A percentile compares a stretch with the other conserved stretches of the same genome.
Evolutionary conservation across 2,329 filamentous ascomycete species (phyloP).

Genomic region (Phyllosticta citribraziliensis): DNA sequence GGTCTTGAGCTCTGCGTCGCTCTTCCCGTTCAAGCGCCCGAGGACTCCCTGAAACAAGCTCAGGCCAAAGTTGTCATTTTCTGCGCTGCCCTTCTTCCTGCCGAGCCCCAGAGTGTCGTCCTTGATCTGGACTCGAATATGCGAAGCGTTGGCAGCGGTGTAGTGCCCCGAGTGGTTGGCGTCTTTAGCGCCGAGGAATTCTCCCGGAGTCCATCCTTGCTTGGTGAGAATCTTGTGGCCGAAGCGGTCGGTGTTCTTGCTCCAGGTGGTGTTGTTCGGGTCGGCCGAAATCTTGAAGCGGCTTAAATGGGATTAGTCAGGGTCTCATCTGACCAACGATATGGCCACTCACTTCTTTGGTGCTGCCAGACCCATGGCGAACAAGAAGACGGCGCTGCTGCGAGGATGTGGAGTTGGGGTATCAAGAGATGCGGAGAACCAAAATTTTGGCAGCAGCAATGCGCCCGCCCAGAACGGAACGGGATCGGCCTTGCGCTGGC

Average conservation of each 20-base stretch:
- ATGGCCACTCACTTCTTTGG: conserved; percentile 50
- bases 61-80: conserved; percentile 66
- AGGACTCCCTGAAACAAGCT: conserved; percentile 79
- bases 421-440: conserved; percentile 1
- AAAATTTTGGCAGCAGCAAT: conserved; percentile 19
- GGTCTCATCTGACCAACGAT: conserved; percentile 14
- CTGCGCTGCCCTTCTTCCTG: conserved; percentile 62
- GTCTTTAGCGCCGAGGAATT: conserved; percentile 68
- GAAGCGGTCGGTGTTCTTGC: conserved; percentile 68
- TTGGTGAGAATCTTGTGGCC: conserved; percentile 81
- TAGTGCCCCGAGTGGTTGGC: conserved; percentile 66
- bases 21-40: conserved; percentile 81
- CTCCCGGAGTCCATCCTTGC: conserved; percentile 85
- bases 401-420: not conserved
- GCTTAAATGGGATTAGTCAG: conserved; percentile 27
- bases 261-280: conserved; percentile 94
- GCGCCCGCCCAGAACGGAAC: not conserved
- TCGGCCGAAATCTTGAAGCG: conserved; percentile 72
- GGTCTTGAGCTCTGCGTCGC: conserved; percentile 59
- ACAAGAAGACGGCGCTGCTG: not conserved
- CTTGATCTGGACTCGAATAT: conserved; percentile 77
- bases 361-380: conserved; percentile 56
- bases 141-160: conserved; percentile 70
- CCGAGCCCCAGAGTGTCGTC: conserved; percentile 88
- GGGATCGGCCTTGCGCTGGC: not conserved